A percentile compares a stretch with the other conserved stretches of the same genome.
These are phyloP conservation scores for Trametes maxima DNA, from an alignment of 768 basidiomycete species.

Conservation along the genomic window DNA sequence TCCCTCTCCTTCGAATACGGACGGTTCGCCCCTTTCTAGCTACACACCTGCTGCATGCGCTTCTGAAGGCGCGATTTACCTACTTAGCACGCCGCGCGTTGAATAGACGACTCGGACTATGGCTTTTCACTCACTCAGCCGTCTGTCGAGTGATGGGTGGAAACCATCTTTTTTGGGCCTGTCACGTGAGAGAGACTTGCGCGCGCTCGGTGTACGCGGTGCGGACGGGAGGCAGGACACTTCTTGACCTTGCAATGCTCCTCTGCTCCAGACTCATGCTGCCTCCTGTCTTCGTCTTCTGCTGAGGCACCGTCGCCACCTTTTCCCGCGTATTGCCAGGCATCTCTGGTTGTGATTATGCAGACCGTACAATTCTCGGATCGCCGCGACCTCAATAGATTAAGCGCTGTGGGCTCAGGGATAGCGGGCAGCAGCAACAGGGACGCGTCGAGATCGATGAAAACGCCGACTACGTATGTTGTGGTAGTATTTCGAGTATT, in stretches of 20 bases:
- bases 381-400: neutral
- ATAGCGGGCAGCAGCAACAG: neutral
- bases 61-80: neutral
- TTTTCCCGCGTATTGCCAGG: no score
- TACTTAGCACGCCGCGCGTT: neutral
- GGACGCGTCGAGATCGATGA: constrained; percentile 11
- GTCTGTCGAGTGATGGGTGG: neutral
- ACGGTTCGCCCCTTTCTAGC: neutral
- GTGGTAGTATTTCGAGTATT: neutral
- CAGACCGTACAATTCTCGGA: neutral
- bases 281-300: neutral
- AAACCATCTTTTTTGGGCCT: neutral
- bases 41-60: neutral
- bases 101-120: neutral
- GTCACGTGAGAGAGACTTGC: constrained; percentile 1
- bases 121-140: neutral
- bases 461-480: constrained; percentile 1
- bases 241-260: neutral
- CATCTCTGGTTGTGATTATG: neutral
- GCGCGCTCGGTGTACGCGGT: constrained; percentile 6
- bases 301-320: no score
- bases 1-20: neutral
- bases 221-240: constrained; percentile 3
- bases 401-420: constrained; percentile 12
- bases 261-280: constrained; percentile 1